Evolutionary conservation across 192 early-diverging fungal genomes (phyloP).

Genomic region (Geranomyces michiganensis): DNA sequence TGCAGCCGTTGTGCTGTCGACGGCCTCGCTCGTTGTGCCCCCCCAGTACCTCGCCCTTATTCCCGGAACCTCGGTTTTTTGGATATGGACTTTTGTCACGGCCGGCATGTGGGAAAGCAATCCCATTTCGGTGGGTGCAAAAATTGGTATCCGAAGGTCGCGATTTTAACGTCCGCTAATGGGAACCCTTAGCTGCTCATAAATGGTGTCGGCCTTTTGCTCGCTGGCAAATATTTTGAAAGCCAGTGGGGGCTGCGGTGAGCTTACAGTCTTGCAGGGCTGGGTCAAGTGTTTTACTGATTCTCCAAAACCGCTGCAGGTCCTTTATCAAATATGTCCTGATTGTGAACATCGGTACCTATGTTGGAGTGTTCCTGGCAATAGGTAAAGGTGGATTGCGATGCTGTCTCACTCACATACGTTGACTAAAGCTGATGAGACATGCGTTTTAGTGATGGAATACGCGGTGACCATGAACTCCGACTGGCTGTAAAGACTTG

Average conservation of each 20-base stretch:
- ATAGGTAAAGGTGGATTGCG: neutral
- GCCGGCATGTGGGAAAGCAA: conserved; percentile 61
- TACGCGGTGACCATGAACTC: conserved; percentile 62
- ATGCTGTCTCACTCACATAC: no score
- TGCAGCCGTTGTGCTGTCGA: conserved; percentile 12
- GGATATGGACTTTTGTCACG: conserved; percentile 64
- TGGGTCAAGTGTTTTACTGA: neutral
- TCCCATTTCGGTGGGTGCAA: conserved; percentile 49
- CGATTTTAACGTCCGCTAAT: neutral
- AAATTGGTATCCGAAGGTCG: no score
- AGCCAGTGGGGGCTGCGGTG: conserved; percentile 74
- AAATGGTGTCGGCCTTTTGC: conserved; percentile 46
- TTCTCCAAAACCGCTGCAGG: conserved; percentile 20
- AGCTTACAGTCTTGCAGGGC: neutral
- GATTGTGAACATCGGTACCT: conserved; percentile 55
- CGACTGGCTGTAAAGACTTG: conserved; percentile 52
- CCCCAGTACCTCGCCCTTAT: conserved; percentile 22
- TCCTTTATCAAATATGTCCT: conserved; percentile 72
- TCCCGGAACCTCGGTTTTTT: conserved; percentile 29
- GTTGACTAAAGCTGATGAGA: no score
- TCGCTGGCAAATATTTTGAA: conserved; percentile 81
- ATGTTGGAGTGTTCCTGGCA: conserved; percentile 58
- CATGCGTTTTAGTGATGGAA: conserved; percentile 43
- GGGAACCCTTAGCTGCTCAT: conserved; percentile 46
- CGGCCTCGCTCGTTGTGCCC: conserved; percentile 11